A percentile compares a stretch with the other conserved stretches of the same genome.
Evolutionary conservation across 805 yeast species (phyloP).

Genomic region (Brettanomyces anomalus): DNA sequence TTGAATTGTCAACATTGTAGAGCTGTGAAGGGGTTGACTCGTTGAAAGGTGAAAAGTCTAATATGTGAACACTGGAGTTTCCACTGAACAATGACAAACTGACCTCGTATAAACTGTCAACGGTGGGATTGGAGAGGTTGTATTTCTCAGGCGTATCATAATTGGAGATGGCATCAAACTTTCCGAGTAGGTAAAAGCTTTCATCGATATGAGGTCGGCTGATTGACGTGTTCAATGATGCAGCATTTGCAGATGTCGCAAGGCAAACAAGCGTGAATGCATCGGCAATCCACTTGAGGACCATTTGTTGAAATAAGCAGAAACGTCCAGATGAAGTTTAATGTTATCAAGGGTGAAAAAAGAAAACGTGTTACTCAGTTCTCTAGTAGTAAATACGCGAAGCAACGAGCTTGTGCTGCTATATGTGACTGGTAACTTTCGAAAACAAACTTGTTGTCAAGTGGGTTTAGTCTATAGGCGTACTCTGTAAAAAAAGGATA

Average conservation of each 20-base stretch:
- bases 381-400: too few relatives aligned
- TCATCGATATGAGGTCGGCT: slow-evolving; percentile 14
- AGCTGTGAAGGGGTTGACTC: slow-evolving; percentile 9
- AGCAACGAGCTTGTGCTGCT: too few relatives aligned
- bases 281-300: too few relatives aligned
- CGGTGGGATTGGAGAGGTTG: slow-evolving; percentile 13
- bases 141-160: slow-evolving; percentile 13
- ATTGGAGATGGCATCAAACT: slow-evolving; percentile 19
- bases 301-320: too few relatives aligned
- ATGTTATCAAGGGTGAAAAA: too few relatives aligned
- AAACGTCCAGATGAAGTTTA: too few relatives aligned
- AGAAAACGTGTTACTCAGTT: too few relatives aligned
- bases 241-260: neutral
- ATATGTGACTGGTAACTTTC: too few relatives aligned
- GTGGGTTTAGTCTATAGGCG: too few relatives aligned
- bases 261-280: neutral
- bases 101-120: neutral
- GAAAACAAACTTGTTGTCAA: too few relatives aligned
- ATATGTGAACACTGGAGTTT: neutral
- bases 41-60: slow-evolving; percentile 2
- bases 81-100: neutral
- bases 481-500: too few relatives aligned
- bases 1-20: slow-evolving; percentile 5
- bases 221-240: slow-evolving; percentile 1
- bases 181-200: slow-evolving; percentile 18